Evolutionary conservation across 164 flowering plant species (phyloP), one percentile per base, ranked within the genome.

Genomic region (Umbilicus rupestris): DNA sequence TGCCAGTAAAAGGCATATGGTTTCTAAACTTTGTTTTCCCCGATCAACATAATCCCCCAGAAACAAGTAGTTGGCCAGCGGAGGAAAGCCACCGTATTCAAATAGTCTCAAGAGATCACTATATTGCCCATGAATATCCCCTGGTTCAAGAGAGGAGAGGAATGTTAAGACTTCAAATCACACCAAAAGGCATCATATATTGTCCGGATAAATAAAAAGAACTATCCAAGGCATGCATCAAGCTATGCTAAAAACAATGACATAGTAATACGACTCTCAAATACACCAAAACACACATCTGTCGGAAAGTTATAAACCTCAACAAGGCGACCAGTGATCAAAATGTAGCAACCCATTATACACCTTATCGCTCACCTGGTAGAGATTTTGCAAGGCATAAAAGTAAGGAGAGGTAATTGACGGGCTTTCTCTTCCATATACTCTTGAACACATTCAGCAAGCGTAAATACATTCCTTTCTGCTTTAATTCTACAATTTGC

Each of bases 41-140:
- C 57, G 20, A 50, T 50, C 57, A 20, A 50, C 57, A 26, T 50
- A 50, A 50, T 50, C 57, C 9, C 57, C 57, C 14, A 50, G 29
- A 50, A 50, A 50, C 15, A 50, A 22, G 29, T 50, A 50, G 57
- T 50, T 50, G 57, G 57, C 57, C 12, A 50, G 57, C 9, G 57
- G 57, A 50, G 57, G 57, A 50, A 50, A 50, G 12, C 57, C 57
- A 9, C 57, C 57, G 22, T 50, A 50, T 50, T 50, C 29, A 16
- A 50, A 50, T 12, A 50, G 57, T 22, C 57, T 50, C 29, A 50
- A 22, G 5, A 50, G 57, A 50, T 50, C 57, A 22, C 57, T 50
- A 22, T 22, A 50, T 26, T 50, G 57, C 29, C 57, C 57, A 50
- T 50, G 57, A 12, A 50, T 50, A 28, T 50, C 57, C 2, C 57